Conservation (phyloP, 768 basidiomycete species). For the Phaffia australis region DNA sequence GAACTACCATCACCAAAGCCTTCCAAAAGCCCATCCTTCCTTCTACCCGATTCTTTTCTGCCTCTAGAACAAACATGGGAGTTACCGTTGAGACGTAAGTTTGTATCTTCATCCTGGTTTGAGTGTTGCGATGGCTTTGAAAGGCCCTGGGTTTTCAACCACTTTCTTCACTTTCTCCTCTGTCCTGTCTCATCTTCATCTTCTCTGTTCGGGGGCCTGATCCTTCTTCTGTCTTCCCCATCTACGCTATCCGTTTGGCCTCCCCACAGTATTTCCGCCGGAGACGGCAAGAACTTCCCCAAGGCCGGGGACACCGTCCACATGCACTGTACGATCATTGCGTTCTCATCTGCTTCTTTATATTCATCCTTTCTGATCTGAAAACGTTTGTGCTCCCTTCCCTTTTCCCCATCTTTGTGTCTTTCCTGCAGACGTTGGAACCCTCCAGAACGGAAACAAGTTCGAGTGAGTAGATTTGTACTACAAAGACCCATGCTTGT, state of each 20-base stretch:
- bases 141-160: too few relatives aligned
- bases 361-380: not conserved
- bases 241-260: too few relatives aligned
- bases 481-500: not conserved
- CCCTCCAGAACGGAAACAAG: slow-evolving; percentile 23
- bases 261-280: not conserved
- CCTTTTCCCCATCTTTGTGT: not conserved
- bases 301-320: slow-evolving; percentile 7
- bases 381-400: too few relatives aligned
- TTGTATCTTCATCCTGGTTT: too few relatives aligned
- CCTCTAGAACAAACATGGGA: too few relatives aligned
- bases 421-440: slow-evolving; percentile 20
- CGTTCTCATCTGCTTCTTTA: not conserved
- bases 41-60: too few relatives aligned
- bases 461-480: slow-evolving; percentile 9
- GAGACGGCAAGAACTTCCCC: slow-evolving; percentile 14
- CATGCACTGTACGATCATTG: slow-evolving; percentile 9
- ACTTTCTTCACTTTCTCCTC: not conserved
- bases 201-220: slow-evolving; percentile 11
- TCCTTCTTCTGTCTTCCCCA: slow-evolving; percentile 4
- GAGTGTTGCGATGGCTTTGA: too few relatives aligned
- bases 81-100: too few relatives aligned
- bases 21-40: too few relatives aligned
- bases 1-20: too few relatives aligned
- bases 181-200: not conserved